Base-by-base conservation (phyloP, 2,329 filamentous ascomycete genomes). In the Cytospora piceicola region DNA sequence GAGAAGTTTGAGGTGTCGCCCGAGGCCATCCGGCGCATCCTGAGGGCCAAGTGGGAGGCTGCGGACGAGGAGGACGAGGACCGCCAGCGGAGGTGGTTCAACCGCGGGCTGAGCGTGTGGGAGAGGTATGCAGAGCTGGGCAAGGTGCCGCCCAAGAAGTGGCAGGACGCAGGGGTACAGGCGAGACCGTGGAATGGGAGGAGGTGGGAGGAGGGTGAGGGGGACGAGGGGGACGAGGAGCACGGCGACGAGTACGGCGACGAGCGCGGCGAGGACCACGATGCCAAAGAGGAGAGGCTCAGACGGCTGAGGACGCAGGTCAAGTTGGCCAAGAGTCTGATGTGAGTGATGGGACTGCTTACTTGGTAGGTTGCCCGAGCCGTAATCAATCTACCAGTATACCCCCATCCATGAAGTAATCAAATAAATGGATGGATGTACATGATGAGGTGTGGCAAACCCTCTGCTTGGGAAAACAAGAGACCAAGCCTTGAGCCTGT, bases 11-110 rank as follows among this genome's bases (percentile, higher is more conserved):
- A 93, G 75, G 83, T 97, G n/a, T 93, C 93, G 0, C 83, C 91
- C 2, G 95, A 99, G 75, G 92, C 89, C 0, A 91, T 98, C 66
- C 88, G 94, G 14, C 86, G 95, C 42, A 96, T 99, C 61, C 80
- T 99, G 68, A 92, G 86, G 79, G 87, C 86, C 75, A 93, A 92
- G 67, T 95, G 92, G 89, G 78, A 78, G 71, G 88, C 91, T 4
- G 81, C 75, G 9, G 73, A 82, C 32, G 81, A 83, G 30, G 84
- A 89, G 72, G 85, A 88, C 67, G 75, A 82, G 67, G 78, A 83
- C 3, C 82, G 88, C 63, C 84, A 88, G 73, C 77, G 80, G 70
- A 79, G 88, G 29, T 90, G 88, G 88, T 83, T 85, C 72, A 81
- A 81, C 22, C 81, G 88, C 61, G 88, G 88, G 66, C 82, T 84